These are phyloP conservation scores for Helichrysum umbraculigerum DNA, from an alignment of 129 eudicot genomes.

Conservation along the genomic window DNA sequence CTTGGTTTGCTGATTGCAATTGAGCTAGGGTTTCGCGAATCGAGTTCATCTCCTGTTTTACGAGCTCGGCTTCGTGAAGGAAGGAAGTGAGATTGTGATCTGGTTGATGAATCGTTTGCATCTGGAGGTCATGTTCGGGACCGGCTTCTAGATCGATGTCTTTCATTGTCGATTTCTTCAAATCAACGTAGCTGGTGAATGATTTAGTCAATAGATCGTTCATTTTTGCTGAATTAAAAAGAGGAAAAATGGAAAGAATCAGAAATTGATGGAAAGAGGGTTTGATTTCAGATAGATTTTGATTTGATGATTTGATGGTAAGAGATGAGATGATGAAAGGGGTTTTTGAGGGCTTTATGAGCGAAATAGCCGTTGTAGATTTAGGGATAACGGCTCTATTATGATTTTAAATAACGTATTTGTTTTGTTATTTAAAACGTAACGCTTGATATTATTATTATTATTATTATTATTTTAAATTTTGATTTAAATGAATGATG, in stretches of 20 bases:
- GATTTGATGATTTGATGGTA: neutral
- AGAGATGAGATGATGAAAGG: neutral
- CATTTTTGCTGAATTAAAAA: conserved; percentile 42
- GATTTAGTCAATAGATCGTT: conserved; percentile 88
- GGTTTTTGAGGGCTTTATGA: conserved; percentile 16
- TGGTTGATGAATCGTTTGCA: conserved; percentile 27
- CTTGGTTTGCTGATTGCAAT: conserved; percentile 50
- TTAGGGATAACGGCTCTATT: conserved; percentile 27
- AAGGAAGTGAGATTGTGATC: conserved; percentile 71
- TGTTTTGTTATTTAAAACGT: neutral
- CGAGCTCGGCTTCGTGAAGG: conserved; percentile 75
- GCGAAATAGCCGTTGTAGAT: conserved; percentile 38
- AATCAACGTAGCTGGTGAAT: conserved; percentile 83
- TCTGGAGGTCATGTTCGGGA: conserved; percentile 51
- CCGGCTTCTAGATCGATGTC: conserved; percentile 65
- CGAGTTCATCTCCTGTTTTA: conserved; percentile 61
- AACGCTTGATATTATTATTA: too few relatives aligned
- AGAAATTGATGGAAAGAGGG: conserved; percentile 16
- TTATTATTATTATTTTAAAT: too few relatives aligned
- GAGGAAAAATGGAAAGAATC: conserved; percentile 20
- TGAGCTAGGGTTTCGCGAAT: conserved; percentile 52
- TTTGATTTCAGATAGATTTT: conserved; percentile 19
- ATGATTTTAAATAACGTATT: neutral
- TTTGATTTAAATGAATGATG: too few relatives aligned
- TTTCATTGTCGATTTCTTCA: conserved; percentile 75